Base-by-base conservation (phyloP, 257 asterid genomes). In the Fraxinus pennsylvanica region DNA sequence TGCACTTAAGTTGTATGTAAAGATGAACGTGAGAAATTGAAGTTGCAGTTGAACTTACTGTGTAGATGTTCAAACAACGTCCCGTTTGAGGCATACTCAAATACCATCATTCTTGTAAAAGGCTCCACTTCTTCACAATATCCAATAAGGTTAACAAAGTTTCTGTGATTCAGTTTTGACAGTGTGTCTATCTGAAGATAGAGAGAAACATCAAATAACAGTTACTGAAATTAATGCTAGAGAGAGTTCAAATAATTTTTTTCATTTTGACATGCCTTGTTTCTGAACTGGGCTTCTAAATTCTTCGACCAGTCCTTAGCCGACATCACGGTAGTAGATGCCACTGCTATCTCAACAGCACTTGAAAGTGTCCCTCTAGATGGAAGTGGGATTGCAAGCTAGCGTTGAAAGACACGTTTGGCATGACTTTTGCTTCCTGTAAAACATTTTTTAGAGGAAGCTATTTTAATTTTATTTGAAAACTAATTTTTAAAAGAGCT, bases 11-110 rank as follows among this genome's bases (percentile, higher is more conserved):
- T 61, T 2, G 17, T 25, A 61, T 22, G 3, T 21, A 25, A 21
- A 61, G 33, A 61, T 25, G 33, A 22, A 61, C 1, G 1, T 22
- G 5, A 61, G 19, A 27, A 25, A 25, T 4, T 63, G 36, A 27
- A 22, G 36, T 25, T 22, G 12, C 68, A 63, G 69, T 63, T 9
- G n/a, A 38, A 39, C 78, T 86, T 91, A 96, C 99, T 92, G 71
- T 96, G 98, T 25, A 93, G 86, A 88, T 96, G 99, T 84, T 92
- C 99, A 65, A 73, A 90, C 78, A 93, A 87, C 9, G 85, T 72
- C 81, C 99, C 99, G 13, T 92, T 93, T 33, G 98, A 96, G 80
- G 99, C 96, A 71, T 96, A 96, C 85, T 96, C 99, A 73, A 96
- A 92, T 76, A 96, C 98, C 99, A 96, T 96, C 98, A 93, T 93